Percentiles rank a stretch among this genome's conserved stretches.
Evolutionary conservation across 331 rosid genomes (phyloP).

Genomic region (Rosa hybrid): DNA sequence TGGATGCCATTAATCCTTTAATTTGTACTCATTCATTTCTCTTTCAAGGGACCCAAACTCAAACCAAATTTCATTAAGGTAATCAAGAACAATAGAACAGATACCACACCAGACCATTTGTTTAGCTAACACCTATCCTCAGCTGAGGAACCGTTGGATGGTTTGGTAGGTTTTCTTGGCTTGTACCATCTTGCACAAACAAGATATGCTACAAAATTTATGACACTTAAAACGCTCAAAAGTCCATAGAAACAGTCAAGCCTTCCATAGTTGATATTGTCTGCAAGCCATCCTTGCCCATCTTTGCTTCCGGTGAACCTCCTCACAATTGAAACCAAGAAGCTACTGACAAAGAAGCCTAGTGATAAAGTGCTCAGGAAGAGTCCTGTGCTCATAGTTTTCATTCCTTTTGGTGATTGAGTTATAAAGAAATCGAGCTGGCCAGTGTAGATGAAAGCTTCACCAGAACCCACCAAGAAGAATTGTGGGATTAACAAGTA

Average conservation of each 20-base stretch:
- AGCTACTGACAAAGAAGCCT: conserved; percentile 89
- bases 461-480: conserved; percentile 86
- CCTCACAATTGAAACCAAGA: conserved; percentile 67
- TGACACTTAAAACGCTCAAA: conserved; percentile 51
- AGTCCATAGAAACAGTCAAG: conserved; percentile 84
- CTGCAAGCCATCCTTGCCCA: conserved; percentile 83
- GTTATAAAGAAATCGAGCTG: conserved; percentile 97
- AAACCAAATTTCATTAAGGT: background rate
- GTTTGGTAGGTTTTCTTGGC: conserved; percentile 44
- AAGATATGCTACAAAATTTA: conserved; percentile 64
- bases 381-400: conserved; percentile 94
- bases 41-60: background rate
- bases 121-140: conserved; percentile 49
- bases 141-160: conserved; percentile 34
- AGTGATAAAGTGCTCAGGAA: conserved; percentile 83
- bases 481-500: conserved; percentile 80
- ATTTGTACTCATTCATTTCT: background rate
- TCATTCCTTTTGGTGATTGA: conserved; percentile 91
- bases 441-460: conserved; percentile 94
- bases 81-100: background rate
- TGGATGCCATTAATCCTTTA: background rate
- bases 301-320: conserved; percentile 47
- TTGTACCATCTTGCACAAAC: conserved; percentile 62
- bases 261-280: conserved; percentile 70
- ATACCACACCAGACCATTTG: background rate